phyloP scores from a whole-genome alignment of 768 basidiomycete species.

The Tephrocybe sp. region DNA sequence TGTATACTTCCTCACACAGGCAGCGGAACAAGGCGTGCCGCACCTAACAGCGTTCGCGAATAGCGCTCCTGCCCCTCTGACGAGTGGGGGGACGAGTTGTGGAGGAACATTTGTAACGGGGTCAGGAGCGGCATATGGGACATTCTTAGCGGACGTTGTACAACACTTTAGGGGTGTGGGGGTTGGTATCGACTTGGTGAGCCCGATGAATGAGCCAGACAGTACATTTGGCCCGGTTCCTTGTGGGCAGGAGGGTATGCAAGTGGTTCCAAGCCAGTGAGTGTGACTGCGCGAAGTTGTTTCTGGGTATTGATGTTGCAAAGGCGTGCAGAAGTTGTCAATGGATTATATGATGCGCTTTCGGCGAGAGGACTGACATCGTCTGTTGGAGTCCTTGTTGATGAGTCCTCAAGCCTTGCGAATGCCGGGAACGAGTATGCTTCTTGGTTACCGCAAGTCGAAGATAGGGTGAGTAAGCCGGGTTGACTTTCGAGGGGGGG shows the following conservation, averaged over 20 bases:
- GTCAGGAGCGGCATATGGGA: conserved; percentile 37
- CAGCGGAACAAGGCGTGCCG: conserved; percentile 33
- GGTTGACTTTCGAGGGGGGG: neutral
- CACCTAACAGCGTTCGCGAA: conserved; percentile 43
- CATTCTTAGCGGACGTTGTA: conserved; percentile 41
- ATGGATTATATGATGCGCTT: conserved; percentile 34
- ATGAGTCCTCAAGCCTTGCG: conserved; percentile 37
- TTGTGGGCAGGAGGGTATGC: conserved; percentile 49
- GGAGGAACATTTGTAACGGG: conserved; percentile 35
- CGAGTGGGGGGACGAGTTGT: conserved; percentile 34
- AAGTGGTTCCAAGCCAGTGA: conserved; percentile 37
- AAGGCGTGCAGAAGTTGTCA: conserved; percentile 41
- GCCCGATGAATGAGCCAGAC: conserved; percentile 46
- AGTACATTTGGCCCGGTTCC: conserved; percentile 36
- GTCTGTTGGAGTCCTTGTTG: conserved; percentile 38
- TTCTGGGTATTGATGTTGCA: neutral
- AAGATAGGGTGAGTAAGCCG: conserved; percentile 23
- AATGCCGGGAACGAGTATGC: conserved; percentile 32
- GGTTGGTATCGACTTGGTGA: conserved; percentile 38
- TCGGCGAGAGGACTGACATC: conserved; percentile 25
- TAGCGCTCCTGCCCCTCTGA: conserved; percentile 37
- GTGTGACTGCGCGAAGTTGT: conserved; percentile 1
- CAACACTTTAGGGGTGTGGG: conserved; percentile 37
- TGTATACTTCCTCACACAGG: conserved; percentile 39
- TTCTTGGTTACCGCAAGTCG: conserved; percentile 34